A percentile compares a stretch with the other conserved stretches of the same genome.
These are phyloP conservation scores for Aphanomyces invadans DNA, from an alignment of 352 stramenopile species.

Conservation along the genomic window DNA sequence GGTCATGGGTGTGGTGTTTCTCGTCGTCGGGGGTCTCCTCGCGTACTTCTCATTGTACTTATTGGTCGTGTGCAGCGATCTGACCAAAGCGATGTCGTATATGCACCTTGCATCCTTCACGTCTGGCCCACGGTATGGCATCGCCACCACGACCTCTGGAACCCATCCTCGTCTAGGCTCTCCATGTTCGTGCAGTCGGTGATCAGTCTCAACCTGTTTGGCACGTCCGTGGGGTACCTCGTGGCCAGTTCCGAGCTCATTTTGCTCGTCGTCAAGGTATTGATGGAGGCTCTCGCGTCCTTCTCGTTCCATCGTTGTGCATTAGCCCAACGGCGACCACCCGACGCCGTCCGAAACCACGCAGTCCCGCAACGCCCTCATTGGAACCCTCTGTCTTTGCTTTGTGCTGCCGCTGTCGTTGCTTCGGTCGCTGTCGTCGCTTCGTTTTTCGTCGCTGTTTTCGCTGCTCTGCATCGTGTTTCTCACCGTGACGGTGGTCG, in stretches of 20 bases:
- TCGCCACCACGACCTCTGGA: not conserved
- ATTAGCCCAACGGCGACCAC: not conserved
- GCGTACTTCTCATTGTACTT: conserved; percentile 80
- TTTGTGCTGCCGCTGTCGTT: conserved; percentile 79
- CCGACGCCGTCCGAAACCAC: not conserved
- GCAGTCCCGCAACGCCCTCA: conserved; percentile 48
- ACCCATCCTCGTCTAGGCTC: conserved; percentile 29
- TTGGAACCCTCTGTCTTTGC: conserved; percentile 45
- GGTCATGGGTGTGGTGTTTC: conserved; percentile 59
- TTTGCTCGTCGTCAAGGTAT: conserved; percentile 55
- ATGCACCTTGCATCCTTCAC: conserved; percentile 68
- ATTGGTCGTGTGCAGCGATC: conserved; percentile 68
- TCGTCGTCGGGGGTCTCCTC: conserved; percentile 50
- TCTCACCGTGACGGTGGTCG: conserved; percentile 79
- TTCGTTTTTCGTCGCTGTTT: conserved; percentile 83
- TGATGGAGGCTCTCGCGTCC: not conserved
- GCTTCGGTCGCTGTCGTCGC: conserved; percentile 68
- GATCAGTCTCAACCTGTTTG: conserved; percentile 84
- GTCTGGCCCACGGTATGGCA: conserved; percentile 32
- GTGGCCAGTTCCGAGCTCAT: conserved; percentile 73
- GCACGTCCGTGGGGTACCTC: conserved; percentile 76
- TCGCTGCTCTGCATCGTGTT: conserved; percentile 84
- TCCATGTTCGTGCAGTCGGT: conserved; percentile 66
- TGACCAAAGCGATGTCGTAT: conserved; percentile 68
- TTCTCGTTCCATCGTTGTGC: not conserved